Evolutionary conservation across 352 stramenopile genomes (phyloP), one percentile per base, ranked within the genome.

Genomic region (Globisporangium mamillatum): DNA sequence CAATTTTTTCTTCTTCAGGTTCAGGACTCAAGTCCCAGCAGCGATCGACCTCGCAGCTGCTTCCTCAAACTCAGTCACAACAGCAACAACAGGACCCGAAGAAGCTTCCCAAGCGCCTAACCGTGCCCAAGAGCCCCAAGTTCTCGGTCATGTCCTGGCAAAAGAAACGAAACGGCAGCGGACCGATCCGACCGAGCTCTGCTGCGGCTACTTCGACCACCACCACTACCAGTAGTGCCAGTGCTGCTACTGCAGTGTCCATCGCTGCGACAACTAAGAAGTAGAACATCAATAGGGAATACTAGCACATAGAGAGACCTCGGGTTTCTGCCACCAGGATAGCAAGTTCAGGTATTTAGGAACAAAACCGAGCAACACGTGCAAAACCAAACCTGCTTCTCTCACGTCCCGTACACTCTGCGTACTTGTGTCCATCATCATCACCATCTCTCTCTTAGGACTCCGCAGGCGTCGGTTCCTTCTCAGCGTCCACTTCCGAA

Each of bases 61-160:
- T 24, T 22, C 60, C 27, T 27, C 41, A 44, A 18, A 44, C 36
- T 16, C 36, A 50, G 6, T 22, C 41, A 10, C n/a, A 25, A 3
- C 29, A 54, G 7, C 63, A 57, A 16, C 44, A 44, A 1, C 20
- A 70, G 20, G 34, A 64, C n/a, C 25, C 69, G 29, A 64, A 68
- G 56, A 68, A 60, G 67, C n/a, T 29, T 1, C 52, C 20, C 2
- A 91, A 88, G 69, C 82, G 79, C 8, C 71, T 92, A 27, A 94
- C 86, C 1, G 86, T 94, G 14, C 86, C 86, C 1, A 81, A 82
- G 75, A 93, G 84, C 55, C 86, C 86, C 48, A 93, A 92, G 57
- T 94, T 94, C 67, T 94, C 86, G 0, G 76, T 94, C 56, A 94
- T 94, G 86, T 94, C 86, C 20, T 94, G 86, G 86, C 86, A 94